phyloP scores from a whole-genome alignment of 2,329 filamentous ascomycete genomes.

The Daldinia sp. region DNA sequence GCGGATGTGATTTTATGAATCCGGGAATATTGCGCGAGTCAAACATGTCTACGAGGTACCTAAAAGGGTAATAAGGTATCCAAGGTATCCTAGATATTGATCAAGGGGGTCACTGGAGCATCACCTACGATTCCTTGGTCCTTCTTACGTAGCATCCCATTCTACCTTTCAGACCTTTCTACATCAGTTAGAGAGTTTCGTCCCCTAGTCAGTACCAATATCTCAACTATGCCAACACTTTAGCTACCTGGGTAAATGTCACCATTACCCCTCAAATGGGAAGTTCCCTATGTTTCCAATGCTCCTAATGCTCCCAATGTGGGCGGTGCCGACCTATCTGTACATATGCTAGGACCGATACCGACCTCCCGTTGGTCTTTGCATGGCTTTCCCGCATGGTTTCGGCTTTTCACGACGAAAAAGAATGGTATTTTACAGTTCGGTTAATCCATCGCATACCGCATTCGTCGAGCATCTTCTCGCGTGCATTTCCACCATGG shows the following conservation, averaged over 20 bases:
- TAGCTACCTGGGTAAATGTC: constrained; percentile 14
- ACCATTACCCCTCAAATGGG: constrained; percentile 28
- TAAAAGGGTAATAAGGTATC: background rate
- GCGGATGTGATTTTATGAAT: constrained; percentile 23
- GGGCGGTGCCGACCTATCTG: constrained; percentile 10
- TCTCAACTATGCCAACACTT: constrained; percentile 19
- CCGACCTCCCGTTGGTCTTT: constrained; percentile 6
- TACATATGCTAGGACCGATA: background rate
- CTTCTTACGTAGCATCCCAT: constrained; percentile 23
- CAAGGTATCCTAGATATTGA: background rate
- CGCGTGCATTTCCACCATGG: background rate
- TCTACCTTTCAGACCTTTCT: constrained; percentile 21
- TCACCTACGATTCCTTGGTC: constrained; percentile 18
- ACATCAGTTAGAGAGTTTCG: constrained; percentile 19
- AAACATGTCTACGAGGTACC: constrained; percentile 10
- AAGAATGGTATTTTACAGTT: background rate
- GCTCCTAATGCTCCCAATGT: too few relatives aligned
- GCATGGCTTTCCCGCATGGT: too few relatives aligned
- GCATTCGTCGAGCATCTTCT: background rate
- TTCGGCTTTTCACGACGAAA: too few relatives aligned
- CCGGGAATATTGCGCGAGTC: constrained; percentile 29
- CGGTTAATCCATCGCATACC: background rate
- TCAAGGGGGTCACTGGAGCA: too few relatives aligned
- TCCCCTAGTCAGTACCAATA: constrained; percentile 27
- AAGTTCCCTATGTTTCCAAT: too few relatives aligned